Conservation (phyloP, 768 basidiomycete genomes). For the Naganishia antarctica region DNA sequence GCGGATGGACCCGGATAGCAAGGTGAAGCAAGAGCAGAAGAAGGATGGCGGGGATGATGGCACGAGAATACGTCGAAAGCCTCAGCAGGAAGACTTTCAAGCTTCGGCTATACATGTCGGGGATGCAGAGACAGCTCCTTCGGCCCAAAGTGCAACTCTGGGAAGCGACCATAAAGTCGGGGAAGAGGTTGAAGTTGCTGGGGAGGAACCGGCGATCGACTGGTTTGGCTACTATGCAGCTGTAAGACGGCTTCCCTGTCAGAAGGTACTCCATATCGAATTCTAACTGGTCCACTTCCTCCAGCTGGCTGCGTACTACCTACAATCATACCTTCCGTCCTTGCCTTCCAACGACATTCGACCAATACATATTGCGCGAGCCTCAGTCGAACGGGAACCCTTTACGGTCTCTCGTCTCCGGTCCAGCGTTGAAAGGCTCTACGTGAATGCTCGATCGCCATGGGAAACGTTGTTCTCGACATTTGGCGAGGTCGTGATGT, state of each 20-base stretch:
- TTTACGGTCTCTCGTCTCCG: slow-evolving; percentile 30
- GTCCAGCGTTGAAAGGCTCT: slow-evolving; percentile 29
- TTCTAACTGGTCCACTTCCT: too few relatives aligned
- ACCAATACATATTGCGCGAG: not conserved
- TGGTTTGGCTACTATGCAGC: slow-evolving; percentile 21
- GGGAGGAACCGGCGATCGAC: not conserved
- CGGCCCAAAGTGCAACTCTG: too few relatives aligned
- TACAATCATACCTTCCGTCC: not conserved
- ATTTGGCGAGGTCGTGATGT: slow-evolving; percentile 28
- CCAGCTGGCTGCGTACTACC: slow-evolving; percentile 4
- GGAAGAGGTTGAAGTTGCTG: not conserved
- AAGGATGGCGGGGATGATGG: not conserved
- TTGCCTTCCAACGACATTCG: not conserved
- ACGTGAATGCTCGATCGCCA: slow-evolving; percentile 27
- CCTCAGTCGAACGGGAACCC: slow-evolving; percentile 17
- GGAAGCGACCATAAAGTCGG: too few relatives aligned
- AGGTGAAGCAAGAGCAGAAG: not conserved
- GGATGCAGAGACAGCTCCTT: too few relatives aligned
- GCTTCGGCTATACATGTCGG: not conserved
- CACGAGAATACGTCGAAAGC: not conserved
- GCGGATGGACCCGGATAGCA: slow-evolving; percentile 1
- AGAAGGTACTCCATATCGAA: not conserved
- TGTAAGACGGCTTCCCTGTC: not conserved
- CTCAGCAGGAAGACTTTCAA: not conserved
- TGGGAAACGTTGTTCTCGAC: slow-evolving; percentile 19